phyloP scores from a whole-genome alignment of 2,329 filamentous ascomycete genomes.

The Claviceps fusiformis region DNA sequence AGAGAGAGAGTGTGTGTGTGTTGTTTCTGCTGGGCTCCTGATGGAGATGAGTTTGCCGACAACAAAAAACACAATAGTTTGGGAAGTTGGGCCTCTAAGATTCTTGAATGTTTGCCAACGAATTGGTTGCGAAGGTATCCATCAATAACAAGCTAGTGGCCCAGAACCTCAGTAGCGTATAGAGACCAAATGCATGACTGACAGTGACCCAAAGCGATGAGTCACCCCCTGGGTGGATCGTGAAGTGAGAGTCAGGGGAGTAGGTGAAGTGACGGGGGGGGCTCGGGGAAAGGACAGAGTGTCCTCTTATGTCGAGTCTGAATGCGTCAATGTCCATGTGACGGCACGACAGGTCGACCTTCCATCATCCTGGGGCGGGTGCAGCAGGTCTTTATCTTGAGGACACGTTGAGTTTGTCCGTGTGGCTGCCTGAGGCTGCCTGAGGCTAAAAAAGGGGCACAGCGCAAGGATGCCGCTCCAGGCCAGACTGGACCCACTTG shows the following conservation, averaged over 20 bases:
- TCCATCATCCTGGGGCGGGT: background rate
- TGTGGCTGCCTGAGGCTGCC: slow-evolving; percentile 14
- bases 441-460: slow-evolving; percentile 6
- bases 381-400: slow-evolving; percentile 10
- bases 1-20: too few species aligned
- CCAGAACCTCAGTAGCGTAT: slow-evolving; percentile 8
- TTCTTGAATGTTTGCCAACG: slow-evolving; percentile 2
- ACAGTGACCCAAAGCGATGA: slow-evolving; percentile 10
- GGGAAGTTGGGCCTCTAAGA: background rate
- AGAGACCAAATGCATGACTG: slow-evolving; percentile 11
- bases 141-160: slow-evolving; percentile 3
- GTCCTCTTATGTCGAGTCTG: background rate
- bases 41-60: background rate
- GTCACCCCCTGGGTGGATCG: slow-evolving; percentile 10
- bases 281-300: slow-evolving; percentile 5
- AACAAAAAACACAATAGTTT: background rate
- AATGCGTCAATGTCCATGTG: background rate
- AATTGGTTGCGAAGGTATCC: background rate
- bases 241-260: slow-evolving; percentile 9
- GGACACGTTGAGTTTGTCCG: slow-evolving; percentile 18
- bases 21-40: background rate
- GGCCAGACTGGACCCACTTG: background rate
- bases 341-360: background rate
- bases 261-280: slow-evolving; percentile 4
- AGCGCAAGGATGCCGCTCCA: background rate